A percentile compares a stretch with the other conserved stretches of the same genome.
These are phyloP conservation scores for Sclerotinia subarctica DNA, from an alignment of 2,329 filamentous ascomycete species.

Conservation along the genomic window DNA sequence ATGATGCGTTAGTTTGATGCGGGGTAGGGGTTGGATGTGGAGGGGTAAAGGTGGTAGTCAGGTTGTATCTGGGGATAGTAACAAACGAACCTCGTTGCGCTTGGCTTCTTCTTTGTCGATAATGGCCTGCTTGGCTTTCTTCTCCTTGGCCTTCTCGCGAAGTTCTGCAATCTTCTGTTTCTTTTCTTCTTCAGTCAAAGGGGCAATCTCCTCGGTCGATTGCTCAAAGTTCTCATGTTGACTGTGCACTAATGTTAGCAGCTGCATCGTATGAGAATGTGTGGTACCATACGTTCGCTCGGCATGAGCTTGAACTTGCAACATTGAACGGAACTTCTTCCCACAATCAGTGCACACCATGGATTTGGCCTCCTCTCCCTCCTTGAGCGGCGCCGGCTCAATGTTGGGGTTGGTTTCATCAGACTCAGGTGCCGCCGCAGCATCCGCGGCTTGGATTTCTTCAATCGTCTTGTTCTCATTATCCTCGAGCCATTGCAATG, in stretches of 20 bases:
- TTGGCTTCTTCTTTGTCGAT: constrained; percentile 79
- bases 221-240: constrained; percentile 90
- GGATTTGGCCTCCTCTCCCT: constrained; percentile 70
- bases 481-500: constrained; percentile 90
- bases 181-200: constrained; percentile 90
- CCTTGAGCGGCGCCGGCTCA: constrained; percentile 63
- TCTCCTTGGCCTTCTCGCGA: constrained; percentile 66
- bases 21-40: neutral
- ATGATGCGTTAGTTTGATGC: neutral
- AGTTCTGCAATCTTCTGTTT: constrained; percentile 74
- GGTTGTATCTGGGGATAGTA: neutral
- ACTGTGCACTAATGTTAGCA: constrained; percentile 41
- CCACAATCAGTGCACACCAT: constrained; percentile 93
- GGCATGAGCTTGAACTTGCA: constrained; percentile 85
- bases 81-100: constrained; percentile 68
- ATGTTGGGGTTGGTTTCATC: constrained; percentile 52
- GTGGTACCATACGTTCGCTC: constrained; percentile 66
- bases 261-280: neutral
- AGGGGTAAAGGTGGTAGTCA: neutral
- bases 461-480: constrained; percentile 87
- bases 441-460: constrained; percentile 58
- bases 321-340: constrained; percentile 80
- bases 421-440: constrained; percentile 42
- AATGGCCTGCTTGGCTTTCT: constrained; percentile 64
- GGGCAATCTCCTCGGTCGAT: constrained; percentile 87